Evolutionary conservation across 1,139 yeast genomes (phyloP), one percentile per base, ranked within the genome.

Genomic region (Yamadazyma mexicana): DNA sequence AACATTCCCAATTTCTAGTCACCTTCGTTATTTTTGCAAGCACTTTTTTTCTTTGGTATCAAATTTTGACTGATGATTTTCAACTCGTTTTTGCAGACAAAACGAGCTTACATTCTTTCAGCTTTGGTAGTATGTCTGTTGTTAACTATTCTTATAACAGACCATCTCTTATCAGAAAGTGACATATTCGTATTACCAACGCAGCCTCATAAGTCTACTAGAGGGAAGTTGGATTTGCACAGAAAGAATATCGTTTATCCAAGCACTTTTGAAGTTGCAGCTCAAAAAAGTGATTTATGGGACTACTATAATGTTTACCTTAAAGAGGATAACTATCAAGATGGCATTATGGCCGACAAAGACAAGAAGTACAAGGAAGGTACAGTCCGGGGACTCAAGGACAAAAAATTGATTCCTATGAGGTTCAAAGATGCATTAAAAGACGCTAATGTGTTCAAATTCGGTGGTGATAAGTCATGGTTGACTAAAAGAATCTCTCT

Each of bases 401-500:
- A 14, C n/a, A 10, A 17, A 33, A 27, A 3, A 5, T 14, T 23
- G 12, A 3, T 34, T 14, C 27, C 24, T 7, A 9, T 14, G 3
- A 35, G 28, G 30, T n/a, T 30, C 7, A 34, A 14, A 11, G 18
- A 17, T 15, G 3, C 24, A 4, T 30, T 18, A 5, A 20, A 25
- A 1, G 38, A 39, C 11, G 33, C 40, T 20, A 50, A 48, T 33
- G 35, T 50, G 12, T 42, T 47, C 22, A 42, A 44, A 27, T 52
- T 44, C 35, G 30, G 37, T 16, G 56, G 52, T 8, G 17, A 38
- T 2, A 31, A 18, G 4, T 14, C 42, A 8, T 50, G 51, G 45
- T 34, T 48, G n/a, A 40, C 44, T 16, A 14, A 37, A 1, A 20
- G 29, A 5, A 24, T 62, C 18, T 49, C 52, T 10, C 53, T 53